A percentile compares a stretch with the other conserved stretches of the same genome.
phyloP scores from a whole-genome alignment of 2,329 filamentous ascomycete genomes.

The Westerdykella aurantiaca region DNA sequence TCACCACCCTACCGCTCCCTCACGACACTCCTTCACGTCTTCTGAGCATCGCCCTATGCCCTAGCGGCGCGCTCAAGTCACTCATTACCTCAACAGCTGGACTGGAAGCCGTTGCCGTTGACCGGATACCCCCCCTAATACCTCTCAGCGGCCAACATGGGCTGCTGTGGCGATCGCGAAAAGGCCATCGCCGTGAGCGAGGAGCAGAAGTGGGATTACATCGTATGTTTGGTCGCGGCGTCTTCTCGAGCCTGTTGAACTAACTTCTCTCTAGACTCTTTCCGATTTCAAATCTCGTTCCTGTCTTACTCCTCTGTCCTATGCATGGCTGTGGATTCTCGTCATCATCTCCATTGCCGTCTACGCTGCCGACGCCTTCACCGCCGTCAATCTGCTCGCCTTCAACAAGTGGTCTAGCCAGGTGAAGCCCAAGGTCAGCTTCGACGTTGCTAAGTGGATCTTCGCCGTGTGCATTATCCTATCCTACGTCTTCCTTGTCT shows the following conservation, averaged over 20 bases:
- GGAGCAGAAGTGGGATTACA: conserved; percentile 75
- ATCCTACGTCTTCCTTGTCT: conserved; percentile 75
- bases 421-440: conserved; percentile 70
- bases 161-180: conserved; percentile 36
- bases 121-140: conserved; percentile 25
- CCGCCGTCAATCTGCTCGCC: conserved; percentile 80
- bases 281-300: conserved; percentile 78
- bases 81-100: conserved; percentile 34
- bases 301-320: conserved; percentile 71
- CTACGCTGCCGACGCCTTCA: conserved; percentile 87
- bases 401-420: conserved; percentile 86
- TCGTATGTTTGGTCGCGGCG: conserved; percentile 53
- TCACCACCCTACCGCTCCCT: conserved; percentile 21
- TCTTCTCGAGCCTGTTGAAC: conserved; percentile 16
- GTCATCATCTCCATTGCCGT: conserved; percentile 74
- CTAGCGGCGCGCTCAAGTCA: conserved; percentile 20
- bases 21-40: conserved; percentile 4
- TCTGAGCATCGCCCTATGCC: conserved; percentile 19
- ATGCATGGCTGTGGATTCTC: conserved; percentile 77
- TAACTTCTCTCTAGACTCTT: conserved; percentile 33
- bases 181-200: conserved; percentile 38
- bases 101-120: conserved; percentile 31
- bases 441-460: conserved; percentile 85
- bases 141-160: conserved; percentile 21
- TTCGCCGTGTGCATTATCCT: conserved; percentile 89